Evolutionary conservation across 1,284 basidiomycete genomes (phyloP), one percentile per base, ranked within the genome.

Genomic region (Blastosporella zonata): DNA sequence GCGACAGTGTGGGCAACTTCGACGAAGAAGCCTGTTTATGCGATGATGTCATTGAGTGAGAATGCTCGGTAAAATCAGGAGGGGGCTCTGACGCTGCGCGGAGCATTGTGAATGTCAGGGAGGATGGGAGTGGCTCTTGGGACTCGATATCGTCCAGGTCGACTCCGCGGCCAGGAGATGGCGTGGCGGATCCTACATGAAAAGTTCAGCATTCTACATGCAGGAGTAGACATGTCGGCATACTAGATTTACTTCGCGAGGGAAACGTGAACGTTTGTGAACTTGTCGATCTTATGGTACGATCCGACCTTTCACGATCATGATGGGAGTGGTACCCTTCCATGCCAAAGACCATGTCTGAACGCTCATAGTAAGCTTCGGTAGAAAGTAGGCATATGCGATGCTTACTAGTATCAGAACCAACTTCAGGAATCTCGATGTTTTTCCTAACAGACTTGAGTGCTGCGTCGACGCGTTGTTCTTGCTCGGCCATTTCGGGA

Each of bases 321-420:
- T 71, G 67, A 56, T 70, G 67, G 45, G 78, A 68, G 59, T 87
- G 84, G 58, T 88, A 88, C 2, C 85, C 86, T 52, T 80, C 77
- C 47, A 74, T 71, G 57, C 89, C 87, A 25, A 87, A 69, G 10
- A 81, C 79, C 52, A 87, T 69, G 53, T 78, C 84, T 87, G 53
- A 18, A 34, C 2, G 34, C 20, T 2, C 40, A 44, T 35, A 15
- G 17, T 49, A 6, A 52, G 37, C 3, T 22, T 7, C 17, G 38
- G 29, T 53, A 34, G 49, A 41, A 7, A 53, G 5, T 20, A 36
- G 54, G 43, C 42, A 22, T 22, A 8, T 21, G 42, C 34, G 69
- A 66, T 53, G 75, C 70, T 72, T 62, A 79, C 90, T 77, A 47
- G 79, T 68, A 34, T 77, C 82, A 59, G 91, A 90, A 38, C 82